Percentiles rank a stretch among this genome's conserved stretches.
These are phyloP conservation scores for Puya raimondii DNA, from an alignment of 176 grass and related monocot genomes.

Conservation along the genomic window DNA sequence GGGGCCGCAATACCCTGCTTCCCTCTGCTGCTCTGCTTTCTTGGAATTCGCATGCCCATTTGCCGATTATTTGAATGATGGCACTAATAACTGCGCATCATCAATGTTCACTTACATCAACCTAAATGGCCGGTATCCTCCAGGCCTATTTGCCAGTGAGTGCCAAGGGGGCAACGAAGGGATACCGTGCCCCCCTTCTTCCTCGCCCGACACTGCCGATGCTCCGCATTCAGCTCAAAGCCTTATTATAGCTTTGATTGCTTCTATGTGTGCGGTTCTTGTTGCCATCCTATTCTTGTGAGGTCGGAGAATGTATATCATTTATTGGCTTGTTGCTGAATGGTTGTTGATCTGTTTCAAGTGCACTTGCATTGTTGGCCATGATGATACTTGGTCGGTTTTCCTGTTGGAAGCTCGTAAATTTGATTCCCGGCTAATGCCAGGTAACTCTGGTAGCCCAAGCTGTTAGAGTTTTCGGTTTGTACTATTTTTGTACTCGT, in stretches of 20 bases:
- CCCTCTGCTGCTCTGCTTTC: slow-evolving; percentile 38
- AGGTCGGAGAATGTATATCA: background rate
- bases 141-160: slow-evolving; percentile 45
- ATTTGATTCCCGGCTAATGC: no score
- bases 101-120: slow-evolving; percentile 84
- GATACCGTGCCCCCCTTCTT: slow-evolving; percentile 20
- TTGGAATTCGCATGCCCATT: slow-evolving; percentile 65
- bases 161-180: slow-evolving; percentile 55
- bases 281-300: slow-evolving; percentile 15
- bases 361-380: no score
- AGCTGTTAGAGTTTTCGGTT: no score
- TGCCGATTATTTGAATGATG: slow-evolving; percentile 30
- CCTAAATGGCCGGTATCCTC: slow-evolving; percentile 55
- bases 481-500: no score
- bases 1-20: slow-evolving; percentile 41
- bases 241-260: slow-evolving; percentile 19
- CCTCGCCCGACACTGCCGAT: background rate
- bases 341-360: no score
- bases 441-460: no score
- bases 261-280: slow-evolving; percentile 18
- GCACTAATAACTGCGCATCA: slow-evolving; percentile 34
- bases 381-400: no score
- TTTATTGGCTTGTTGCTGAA: no score
- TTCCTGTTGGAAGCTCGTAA: no score
- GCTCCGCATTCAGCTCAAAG: slow-evolving; percentile 2